phyloP scores from a whole-genome alignment of 1,139 yeast genomes.

The Kodamaea sp. region DNA sequence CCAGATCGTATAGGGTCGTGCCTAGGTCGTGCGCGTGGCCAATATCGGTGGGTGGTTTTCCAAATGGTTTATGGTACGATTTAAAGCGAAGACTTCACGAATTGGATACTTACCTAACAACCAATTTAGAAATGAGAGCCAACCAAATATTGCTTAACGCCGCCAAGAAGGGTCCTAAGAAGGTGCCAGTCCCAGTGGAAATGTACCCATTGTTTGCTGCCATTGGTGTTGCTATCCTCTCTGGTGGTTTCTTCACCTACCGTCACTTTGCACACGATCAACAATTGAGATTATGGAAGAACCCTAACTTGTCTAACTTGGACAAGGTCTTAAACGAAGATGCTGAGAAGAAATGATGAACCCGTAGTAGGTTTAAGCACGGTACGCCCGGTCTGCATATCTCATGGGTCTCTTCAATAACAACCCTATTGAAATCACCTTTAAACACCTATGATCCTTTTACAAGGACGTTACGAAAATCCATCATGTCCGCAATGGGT shows the following conservation, averaged over 20 bases:
- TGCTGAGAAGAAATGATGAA: too few species aligned
- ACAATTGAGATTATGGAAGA: slow-evolving; percentile 70
- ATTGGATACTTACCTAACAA: background rate
- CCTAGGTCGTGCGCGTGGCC: slow-evolving; percentile 8
- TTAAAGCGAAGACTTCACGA: slow-evolving; percentile 1
- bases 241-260: slow-evolving; percentile 69
- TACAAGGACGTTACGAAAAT: too few species aligned
- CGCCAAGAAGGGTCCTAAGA: slow-evolving; percentile 38
- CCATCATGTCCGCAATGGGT: too few species aligned
- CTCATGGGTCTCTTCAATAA: too few species aligned
- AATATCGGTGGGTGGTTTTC: slow-evolving; percentile 1
- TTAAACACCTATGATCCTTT: too few species aligned
- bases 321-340: slow-evolving; percentile 57
- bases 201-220: slow-evolving; percentile 71
- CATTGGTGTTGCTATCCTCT: slow-evolving; percentile 62
- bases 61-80: slow-evolving; percentile 10
- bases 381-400: too few species aligned
- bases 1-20: slow-evolving; percentile 2
- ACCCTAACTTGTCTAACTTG: slow-evolving; percentile 58
- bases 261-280: slow-evolving; percentile 70
- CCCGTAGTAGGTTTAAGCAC: too few species aligned
- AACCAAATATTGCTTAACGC: slow-evolving; percentile 53
- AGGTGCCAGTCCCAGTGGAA: slow-evolving; percentile 62
- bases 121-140: slow-evolving; percentile 48
- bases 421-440: too few species aligned